Base-by-base conservation (phyloP, 805 yeast species). In the Hanseniaspora singularis region DNA sequence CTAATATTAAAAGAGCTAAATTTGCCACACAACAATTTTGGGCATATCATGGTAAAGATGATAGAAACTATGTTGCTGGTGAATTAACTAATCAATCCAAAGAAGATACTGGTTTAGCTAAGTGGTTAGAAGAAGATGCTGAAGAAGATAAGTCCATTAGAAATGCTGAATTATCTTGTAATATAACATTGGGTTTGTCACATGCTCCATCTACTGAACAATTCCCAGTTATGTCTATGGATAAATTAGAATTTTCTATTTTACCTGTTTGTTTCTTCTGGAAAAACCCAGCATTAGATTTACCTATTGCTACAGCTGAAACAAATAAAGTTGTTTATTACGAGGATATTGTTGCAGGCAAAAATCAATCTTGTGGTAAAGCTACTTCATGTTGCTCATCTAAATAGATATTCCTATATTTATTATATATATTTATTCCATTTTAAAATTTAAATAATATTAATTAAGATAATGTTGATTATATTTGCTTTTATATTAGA, bases 201-300 rank as follows among this genome's bases (percentile, higher is more conserved):
- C 94, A 82, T 60, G 74, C 81, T 56, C 92, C 92, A 56, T 73
- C 84, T 57, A 77, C 79, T 31, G 94, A 82, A 66, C 89, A 82
- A 63, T 82, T 83, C 80, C 94, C 94, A 40, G 88, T 82, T 44
- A 82, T 82, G 94, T 88, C 92, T 28, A 83, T 79, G 49, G 94
- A 82, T 65, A 77, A 77, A 52, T 77, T 80, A 67, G 75, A 71
- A 56, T 77, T 81, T 54, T 70, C 74, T 50, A 70, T 82, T 49
- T 70, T 72, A 38, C 94, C 94, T 46, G 68, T 73, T 55, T 81
- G 83, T 49, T 82, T 82, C 74, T 82, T 81, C 60, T 77, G 76
- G 55, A 75, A 67, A 57, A 82, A 82, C 64, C 94, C 94, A 31
- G 84, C 83, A 37, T 67, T 83, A 58, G 87, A 81, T 58, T 66